A percentile compares a stretch with the other conserved stretches of the same genome.
Conservation (phyloP, 148 eudicot species). For the Camellia japonica region DNA sequence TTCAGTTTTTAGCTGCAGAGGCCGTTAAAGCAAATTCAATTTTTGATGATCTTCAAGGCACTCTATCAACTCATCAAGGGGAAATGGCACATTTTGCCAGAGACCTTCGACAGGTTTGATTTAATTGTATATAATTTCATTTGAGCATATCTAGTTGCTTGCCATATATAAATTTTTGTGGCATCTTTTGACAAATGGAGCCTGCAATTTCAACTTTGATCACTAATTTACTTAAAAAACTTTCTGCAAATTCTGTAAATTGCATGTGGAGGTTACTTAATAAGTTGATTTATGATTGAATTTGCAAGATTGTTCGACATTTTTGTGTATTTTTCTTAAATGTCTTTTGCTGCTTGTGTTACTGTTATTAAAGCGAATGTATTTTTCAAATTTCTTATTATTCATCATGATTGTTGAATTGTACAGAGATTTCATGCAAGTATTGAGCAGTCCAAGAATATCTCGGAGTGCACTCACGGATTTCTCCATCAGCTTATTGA, state of each 20-base stretch:
- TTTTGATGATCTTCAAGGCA: slow-evolving; percentile 77
- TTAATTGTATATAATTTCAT: background rate
- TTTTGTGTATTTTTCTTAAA: background rate
- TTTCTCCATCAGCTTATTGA: slow-evolving; percentile 61
- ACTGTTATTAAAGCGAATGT: background rate
- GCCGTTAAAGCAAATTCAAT: slow-evolving; percentile 57
- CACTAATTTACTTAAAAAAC: background rate
- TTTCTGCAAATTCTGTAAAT: background rate
- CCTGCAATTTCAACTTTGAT: background rate
- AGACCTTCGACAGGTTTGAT: slow-evolving; percentile 79
- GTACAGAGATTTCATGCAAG: slow-evolving; percentile 70
- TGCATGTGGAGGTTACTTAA: background rate
- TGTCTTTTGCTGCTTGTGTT: background rate
- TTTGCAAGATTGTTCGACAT: background rate
- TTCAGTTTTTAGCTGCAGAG: slow-evolving; percentile 64
- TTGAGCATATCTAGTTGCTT: background rate
- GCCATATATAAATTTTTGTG: background rate
- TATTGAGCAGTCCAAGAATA: slow-evolving; percentile 48
- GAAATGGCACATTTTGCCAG: slow-evolving; percentile 84
- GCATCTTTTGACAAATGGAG: background rate
- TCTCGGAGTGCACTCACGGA: slow-evolving; percentile 55
- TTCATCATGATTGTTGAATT: background rate
- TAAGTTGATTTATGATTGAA: background rate
- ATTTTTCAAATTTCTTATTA: background rate
- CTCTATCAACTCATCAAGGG: slow-evolving; percentile 72